Evolutionary conservation across 2,329 filamentous ascomycete genomes (phyloP), one percentile per base, ranked within the genome.

Genomic region (Bimuria novae-zelandiae): DNA sequence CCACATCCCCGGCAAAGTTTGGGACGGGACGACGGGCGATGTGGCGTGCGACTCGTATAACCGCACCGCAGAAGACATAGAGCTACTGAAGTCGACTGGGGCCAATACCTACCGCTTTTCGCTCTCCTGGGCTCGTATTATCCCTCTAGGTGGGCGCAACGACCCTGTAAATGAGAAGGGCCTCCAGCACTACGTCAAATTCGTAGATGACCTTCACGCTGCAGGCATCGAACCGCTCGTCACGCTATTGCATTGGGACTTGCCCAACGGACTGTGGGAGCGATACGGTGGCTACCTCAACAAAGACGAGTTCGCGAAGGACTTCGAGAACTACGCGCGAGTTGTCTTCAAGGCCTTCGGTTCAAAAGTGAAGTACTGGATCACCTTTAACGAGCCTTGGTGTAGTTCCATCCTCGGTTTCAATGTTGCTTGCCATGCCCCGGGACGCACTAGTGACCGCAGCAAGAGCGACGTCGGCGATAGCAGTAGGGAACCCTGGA

Each of bases 371-470:
- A 90, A 91, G 79, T 82, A 90, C 76, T 96, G 91, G 91, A 90
- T 92, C 73, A 94, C 90, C 22, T 91, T 93, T 77, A 94, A 94
- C 72, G 90, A 96, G 78, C 91, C 91, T 3, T 94, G 89, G 86
- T 95, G 90, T 76, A 89, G 85, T 59, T 85, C 88, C 47, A 87
- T 94, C 56, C 81, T 94, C 36, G 90, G 90, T 30, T 94, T 93
- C 76, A 89, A 82, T 68, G 84, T 83, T 36, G 91, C 91, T 23
- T 78, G 85, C 57, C 92, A 92, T 69, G 91, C 91, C 10, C 91
- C 91, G 0, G 91, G 91, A n/a, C 87, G 84, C 68, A 90, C 87
- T 6, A 91, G 88, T 62, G 87, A 94, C 75, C 84, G 89, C 57
- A 81, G 70, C 55, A 89, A 87, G 80, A 90, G 83, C 45, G 66